phyloP scores from a whole-genome alignment of 768 basidiomycete species.

The Podaxis sp. region DNA sequence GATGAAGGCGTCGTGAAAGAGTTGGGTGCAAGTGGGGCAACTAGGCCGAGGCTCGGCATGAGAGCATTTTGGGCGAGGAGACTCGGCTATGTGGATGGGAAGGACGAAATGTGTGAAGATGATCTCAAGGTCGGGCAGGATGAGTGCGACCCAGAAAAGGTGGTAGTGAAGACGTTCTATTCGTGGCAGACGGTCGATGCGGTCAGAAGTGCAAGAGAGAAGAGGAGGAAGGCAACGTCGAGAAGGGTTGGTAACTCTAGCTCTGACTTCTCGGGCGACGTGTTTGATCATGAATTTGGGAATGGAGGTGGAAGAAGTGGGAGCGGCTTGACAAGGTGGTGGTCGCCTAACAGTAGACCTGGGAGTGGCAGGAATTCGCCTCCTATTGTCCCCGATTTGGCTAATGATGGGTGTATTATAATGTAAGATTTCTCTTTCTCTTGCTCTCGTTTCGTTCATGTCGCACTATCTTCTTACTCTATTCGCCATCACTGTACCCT shows the following conservation, averaged over 20 bases:
- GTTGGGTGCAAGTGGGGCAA: constrained; percentile 38
- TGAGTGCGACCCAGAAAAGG: constrained; percentile 72
- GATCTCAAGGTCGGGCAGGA: constrained; percentile 71
- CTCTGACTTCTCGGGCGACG: constrained; percentile 20
- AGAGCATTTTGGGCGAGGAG: constrained; percentile 71
- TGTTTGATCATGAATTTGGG: constrained; percentile 33
- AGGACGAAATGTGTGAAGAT: constrained; percentile 58
- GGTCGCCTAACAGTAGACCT: constrained; percentile 52
- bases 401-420: constrained; percentile 64
- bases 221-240: constrained; percentile 52
- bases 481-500: background rate
- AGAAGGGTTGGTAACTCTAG: constrained; percentile 44
- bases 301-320: constrained; percentile 20
- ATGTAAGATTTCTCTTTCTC: constrained; percentile 46
- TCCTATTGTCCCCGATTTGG: constrained; percentile 41
- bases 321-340: constrained; percentile 42
- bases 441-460: constrained; percentile 14
- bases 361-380: constrained; percentile 52
- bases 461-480: background rate
- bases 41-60: constrained; percentile 74
- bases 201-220: constrained; percentile 65
- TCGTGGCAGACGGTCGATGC: constrained; percentile 86
- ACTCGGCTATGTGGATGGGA: constrained; percentile 67
- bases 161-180: constrained; percentile 83
- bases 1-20: constrained; percentile 65